These are phyloP conservation scores for Erysimum cheiri DNA, from an alignment of 441 rosid genomes.

Conservation along the genomic window DNA sequence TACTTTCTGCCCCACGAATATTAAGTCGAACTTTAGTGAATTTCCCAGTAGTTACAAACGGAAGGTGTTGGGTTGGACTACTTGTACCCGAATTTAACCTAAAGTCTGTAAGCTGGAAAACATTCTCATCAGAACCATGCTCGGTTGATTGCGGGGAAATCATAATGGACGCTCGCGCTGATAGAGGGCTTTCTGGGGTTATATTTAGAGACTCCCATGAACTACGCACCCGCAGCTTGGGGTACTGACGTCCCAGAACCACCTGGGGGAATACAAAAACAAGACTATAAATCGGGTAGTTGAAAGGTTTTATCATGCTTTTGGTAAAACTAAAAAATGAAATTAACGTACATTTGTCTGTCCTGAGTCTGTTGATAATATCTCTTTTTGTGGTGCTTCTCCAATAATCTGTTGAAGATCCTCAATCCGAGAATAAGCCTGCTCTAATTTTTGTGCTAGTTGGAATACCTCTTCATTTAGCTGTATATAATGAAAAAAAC, in stretches of 20 bases:
- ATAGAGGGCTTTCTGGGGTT: slow-evolving; percentile 49
- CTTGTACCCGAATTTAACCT: slow-evolving; percentile 51
- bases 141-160: slow-evolving; percentile 63
- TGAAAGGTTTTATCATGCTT: slow-evolving; percentile 13
- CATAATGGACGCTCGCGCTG: slow-evolving; percentile 49
- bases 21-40: slow-evolving; percentile 44
- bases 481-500: slow-evolving; percentile 53
- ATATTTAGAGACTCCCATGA: slow-evolving; percentile 69
- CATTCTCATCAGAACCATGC: slow-evolving; percentile 68
- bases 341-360: slow-evolving; percentile 34
- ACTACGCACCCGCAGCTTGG: slow-evolving; percentile 71
- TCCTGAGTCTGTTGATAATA: slow-evolving; percentile 34
- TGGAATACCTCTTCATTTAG: slow-evolving; percentile 66
- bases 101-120: slow-evolving; percentile 59
- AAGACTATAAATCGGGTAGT: not conserved
- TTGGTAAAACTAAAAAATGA: not conserved
- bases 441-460: slow-evolving; percentile 62
- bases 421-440: slow-evolving; percentile 69
- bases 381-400: slow-evolving; percentile 49
- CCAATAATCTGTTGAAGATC: slow-evolving; percentile 54
- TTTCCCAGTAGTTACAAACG: slow-evolving; percentile 46
- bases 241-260: slow-evolving; percentile 63
- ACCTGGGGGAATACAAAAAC: slow-evolving; percentile 52
- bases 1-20: slow-evolving; percentile 39
- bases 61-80: slow-evolving; percentile 48